Conservation (phyloP, 306 rosid species). For the Cyclanthera cordifolia region DNA sequence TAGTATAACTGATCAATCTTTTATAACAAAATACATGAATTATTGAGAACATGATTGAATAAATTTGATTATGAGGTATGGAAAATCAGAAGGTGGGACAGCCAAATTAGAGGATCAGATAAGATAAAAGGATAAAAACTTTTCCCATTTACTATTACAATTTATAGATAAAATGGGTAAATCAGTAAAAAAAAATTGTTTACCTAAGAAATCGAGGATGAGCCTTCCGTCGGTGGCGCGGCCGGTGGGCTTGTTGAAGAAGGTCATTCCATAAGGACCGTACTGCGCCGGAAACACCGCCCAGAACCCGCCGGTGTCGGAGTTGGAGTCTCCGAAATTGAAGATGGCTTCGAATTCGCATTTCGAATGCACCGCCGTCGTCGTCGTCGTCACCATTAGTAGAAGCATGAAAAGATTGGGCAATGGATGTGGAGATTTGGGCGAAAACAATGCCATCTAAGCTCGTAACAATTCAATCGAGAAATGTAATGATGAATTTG, state of each 20-base stretch:
- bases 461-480: too few species aligned
- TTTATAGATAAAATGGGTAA: too few species aligned
- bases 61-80: too few species aligned
- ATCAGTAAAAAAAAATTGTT: conserved; percentile 3
- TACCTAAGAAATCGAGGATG: conserved; percentile 62
- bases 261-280: conserved; percentile 54
- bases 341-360: conserved; percentile 64
- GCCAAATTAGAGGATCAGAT: too few species aligned
- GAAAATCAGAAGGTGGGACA: too few species aligned
- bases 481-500: too few species aligned
- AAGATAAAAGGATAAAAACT: too few species aligned
- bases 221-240: conserved; percentile 82
- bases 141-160: too few species aligned
- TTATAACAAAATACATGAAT: too few species aligned
- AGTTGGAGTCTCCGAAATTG: conserved; percentile 72
- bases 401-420: neutral
- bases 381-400: conserved; percentile 14
- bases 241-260: conserved; percentile 54
- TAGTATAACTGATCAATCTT: too few species aligned
- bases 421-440: neutral
- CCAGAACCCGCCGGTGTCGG: conserved; percentile 52
- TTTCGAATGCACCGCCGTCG: conserved; percentile 4
- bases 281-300: conserved; percentile 63
- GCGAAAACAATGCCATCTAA: neutral
- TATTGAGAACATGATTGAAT: too few species aligned